Percentiles rank a stretch among this genome's conserved stretches.
Conservation (phyloP, 1,139 yeast species). For the Lizanozyma gosingica region DNA sequence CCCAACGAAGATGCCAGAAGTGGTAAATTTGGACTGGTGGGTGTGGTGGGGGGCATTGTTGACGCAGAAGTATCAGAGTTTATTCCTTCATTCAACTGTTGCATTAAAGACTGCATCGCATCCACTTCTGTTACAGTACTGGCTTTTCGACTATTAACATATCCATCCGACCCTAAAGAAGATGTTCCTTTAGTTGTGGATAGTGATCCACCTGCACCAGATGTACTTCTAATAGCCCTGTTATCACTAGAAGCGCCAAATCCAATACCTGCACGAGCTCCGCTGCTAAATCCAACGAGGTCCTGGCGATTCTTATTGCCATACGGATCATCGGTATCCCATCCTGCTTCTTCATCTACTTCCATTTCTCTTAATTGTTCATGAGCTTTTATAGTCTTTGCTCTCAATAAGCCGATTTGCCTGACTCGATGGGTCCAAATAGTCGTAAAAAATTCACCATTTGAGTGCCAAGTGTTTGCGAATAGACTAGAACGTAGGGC, state of each 20-base stretch:
- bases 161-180: neutral
- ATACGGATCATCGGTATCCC: slow-evolving; percentile 14
- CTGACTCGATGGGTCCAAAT: slow-evolving; percentile 62
- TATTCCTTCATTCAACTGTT: neutral
- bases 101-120: neutral
- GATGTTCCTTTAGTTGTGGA: neutral
- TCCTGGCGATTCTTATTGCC: slow-evolving; percentile 23
- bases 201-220: slow-evolving; percentile 2
- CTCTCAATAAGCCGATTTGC: slow-evolving; percentile 44
- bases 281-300: slow-evolving; percentile 7
- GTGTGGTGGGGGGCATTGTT: neutral
- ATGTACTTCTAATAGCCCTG: slow-evolving; percentile 1
- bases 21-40: neutral
- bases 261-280: neutral
- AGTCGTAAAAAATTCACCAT: slow-evolving; percentile 40
- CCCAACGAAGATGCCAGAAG: neutral
- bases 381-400: slow-evolving; percentile 28
- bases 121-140: neutral
- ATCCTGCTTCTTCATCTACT: slow-evolving; percentile 4
- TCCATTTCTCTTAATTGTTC: slow-evolving; percentile 17
- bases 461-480: slow-evolving; percentile 65
- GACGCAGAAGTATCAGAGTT: neutral
- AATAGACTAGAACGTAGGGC: slow-evolving; percentile 62
- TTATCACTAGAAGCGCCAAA: slow-evolving; percentile 2
- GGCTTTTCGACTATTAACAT: slow-evolving; percentile 2